phyloP scores from a whole-genome alignment of 169 alveolate species.

The Eimeria acervulina region DNA sequence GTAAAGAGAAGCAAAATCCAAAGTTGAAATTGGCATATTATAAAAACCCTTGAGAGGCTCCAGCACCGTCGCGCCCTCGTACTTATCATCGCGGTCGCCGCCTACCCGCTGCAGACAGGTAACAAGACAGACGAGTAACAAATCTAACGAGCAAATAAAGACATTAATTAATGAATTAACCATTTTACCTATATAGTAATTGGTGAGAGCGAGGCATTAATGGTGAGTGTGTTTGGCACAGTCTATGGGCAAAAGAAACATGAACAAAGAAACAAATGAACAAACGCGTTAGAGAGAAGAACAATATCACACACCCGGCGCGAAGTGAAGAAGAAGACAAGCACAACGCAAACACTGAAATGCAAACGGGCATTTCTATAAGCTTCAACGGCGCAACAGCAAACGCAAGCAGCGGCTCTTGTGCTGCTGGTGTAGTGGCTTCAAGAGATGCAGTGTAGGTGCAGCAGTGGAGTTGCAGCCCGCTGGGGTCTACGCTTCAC shows the following conservation, averaged over 20 bases:
- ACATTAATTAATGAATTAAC: no score
- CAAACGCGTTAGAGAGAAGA: background rate
- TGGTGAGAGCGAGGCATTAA: no score
- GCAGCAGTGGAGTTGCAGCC: background rate
- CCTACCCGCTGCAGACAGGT: conserved; percentile 64
- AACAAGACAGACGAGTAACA: background rate
- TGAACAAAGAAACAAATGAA: background rate
- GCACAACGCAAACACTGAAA: background rate
- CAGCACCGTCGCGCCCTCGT: conserved; percentile 98
- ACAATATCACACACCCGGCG: background rate
- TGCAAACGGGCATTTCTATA: background rate
- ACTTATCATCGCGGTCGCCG: conserved; percentile 80
- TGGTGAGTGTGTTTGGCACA: no score
- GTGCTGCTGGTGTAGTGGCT: background rate
- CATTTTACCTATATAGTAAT: no score
- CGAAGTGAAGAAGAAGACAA: background rate
- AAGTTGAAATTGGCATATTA: conserved; percentile 98
- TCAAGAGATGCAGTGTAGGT: background rate
- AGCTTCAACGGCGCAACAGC: background rate
- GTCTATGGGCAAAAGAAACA: background rate
- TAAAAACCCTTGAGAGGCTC: conserved; percentile 97
- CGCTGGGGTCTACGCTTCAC: no score
- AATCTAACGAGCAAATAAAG: no score
- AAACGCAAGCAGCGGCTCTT: background rate
- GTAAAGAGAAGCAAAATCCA: conserved; percentile 99